These are phyloP conservation scores for Westerdykella sp. DNA, from an alignment of 2,329 filamentous ascomycete species.

Conservation along the genomic window DNA sequence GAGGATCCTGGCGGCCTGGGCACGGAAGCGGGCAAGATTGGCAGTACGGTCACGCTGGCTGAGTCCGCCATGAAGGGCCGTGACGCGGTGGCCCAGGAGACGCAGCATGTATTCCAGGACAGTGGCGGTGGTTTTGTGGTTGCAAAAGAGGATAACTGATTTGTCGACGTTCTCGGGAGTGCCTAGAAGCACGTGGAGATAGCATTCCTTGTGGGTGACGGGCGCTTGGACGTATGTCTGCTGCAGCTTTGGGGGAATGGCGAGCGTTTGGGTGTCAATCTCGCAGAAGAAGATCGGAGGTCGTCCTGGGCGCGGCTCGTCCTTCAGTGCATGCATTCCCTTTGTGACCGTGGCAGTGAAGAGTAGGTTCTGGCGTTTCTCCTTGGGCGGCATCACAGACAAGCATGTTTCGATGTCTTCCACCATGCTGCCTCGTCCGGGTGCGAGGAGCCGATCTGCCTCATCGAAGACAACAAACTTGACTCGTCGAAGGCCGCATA, in stretches of 20 bases:
- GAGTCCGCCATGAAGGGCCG: conserved; percentile 80
- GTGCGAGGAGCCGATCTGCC: conserved; percentile 79
- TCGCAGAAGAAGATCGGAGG: conserved; percentile 84
- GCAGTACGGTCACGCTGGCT: conserved; percentile 77
- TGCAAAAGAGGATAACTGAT: conserved; percentile 88
- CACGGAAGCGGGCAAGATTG: conserved; percentile 87
- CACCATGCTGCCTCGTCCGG: conserved; percentile 79
- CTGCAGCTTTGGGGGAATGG: conserved; percentile 71
- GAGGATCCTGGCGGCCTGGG: conserved; percentile 78
- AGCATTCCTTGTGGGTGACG: conserved; percentile 89
- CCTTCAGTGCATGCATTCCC: conserved; percentile 81
- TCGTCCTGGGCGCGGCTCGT: conserved; percentile 64
- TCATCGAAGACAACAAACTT: conserved; percentile 90
- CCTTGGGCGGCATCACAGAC: conserved; percentile 68
- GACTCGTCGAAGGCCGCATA: conserved; percentile 71
- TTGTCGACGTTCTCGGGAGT: conserved; percentile 66
- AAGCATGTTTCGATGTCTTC: conserved; percentile 88
- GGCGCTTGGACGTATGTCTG: conserved; percentile 86
- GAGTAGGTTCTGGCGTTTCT: conserved; percentile 80
- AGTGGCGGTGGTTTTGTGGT: conserved; percentile 81
- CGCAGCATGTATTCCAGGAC: conserved; percentile 83
- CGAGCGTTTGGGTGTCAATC: conserved; percentile 64
- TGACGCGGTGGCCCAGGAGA: conserved; percentile 81
- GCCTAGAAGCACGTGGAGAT: conserved; percentile 79
- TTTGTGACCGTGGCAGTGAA: conserved; percentile 95